Evolutionary conservation across 1,284 basidiomycete genomes (phyloP), one percentile per base, ranked within the genome.

Genomic region (Sanghuangporus baumii): DNA sequence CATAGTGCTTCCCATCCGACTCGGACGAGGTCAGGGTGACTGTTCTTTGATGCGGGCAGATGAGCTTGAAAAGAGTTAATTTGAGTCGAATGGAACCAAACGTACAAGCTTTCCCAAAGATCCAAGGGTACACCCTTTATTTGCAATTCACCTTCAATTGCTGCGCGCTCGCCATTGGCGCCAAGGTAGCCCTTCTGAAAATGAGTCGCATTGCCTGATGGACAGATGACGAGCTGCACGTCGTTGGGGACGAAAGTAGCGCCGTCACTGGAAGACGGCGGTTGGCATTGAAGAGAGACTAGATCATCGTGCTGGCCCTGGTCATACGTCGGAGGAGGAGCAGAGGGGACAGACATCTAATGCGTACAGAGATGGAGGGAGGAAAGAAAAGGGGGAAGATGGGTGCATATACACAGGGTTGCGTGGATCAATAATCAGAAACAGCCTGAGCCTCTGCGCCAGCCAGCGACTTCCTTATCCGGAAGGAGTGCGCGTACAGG

Each of bases 181-280:
- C 90, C 90, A 8, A 92, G 77, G 71, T 81, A 91, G 11, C 90
- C 90, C 69, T 85, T 89, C 76, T 93, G 90, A 69, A 93, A 93
- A 70, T 84, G 83, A 23, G 63, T 51, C 60, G 88, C 76, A 18
- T 83, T 79, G 71, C 87, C 81, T 38, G 84, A 79, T 3, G 90
- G 89, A 47, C 85, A 76, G 65, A 91, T 85, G 66, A 89, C 78
- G 51, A 91, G 81, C 73, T 91, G 86, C 14, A 75, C 69, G 77
- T 81, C 73, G 6, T 59, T 43, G 12, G 64, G 52, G 31, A 60
- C 40, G 31, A 54, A 37, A 11, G 23, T 18, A 8, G 54, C 38
- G 8, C 50, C n/a, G 3, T 55, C 48, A 14, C 37, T 23, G 40
- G 57, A 43, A 14, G 36, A 41, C 43, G 47, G 62, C 6, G 47